Conservation (phyloP, 805 yeast genomes). For the Saccharomycopsis sp. region DNA sequence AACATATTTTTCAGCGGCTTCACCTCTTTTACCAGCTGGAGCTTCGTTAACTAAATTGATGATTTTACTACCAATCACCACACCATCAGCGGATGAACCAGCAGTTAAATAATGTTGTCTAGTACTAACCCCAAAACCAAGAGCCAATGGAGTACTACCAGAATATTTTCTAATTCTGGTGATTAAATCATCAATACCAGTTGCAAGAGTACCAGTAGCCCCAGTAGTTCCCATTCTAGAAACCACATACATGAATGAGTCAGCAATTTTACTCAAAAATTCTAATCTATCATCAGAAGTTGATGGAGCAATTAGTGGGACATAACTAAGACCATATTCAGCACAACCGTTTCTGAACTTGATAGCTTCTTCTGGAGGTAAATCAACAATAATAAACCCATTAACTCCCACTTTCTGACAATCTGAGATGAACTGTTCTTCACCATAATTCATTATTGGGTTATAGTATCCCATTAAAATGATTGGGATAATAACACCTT, state of each 20-base stretch:
- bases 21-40: constrained; percentile 46
- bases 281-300: constrained; percentile 85
- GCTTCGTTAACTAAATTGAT: constrained; percentile 62
- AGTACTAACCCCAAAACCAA: constrained; percentile 94
- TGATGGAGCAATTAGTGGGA: constrained; percentile 95
- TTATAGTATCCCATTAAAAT: constrained; percentile 97
- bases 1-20: constrained; percentile 53
- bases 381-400: constrained; percentile 88
- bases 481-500: constrained; percentile 82
- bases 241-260: constrained; percentile 91
- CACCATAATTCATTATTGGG: constrained; percentile 87
- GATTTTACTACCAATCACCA: constrained; percentile 87
- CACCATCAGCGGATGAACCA: constrained; percentile 83
- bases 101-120: constrained; percentile 81
- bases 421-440: constrained; percentile 66
- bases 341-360: constrained; percentile 69
- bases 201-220: constrained; percentile 54
- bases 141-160: constrained; percentile 80
- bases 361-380: constrained; percentile 97
- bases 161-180: constrained; percentile 65
- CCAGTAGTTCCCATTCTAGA: constrained; percentile 99
- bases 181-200: constrained; percentile 57
- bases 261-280: constrained; percentile 75
- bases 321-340: constrained; percentile 61
- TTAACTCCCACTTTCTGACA: constrained; percentile 86